Base-by-base conservation (phyloP, 805 yeast species). In the Ogataea neopini region DNA sequence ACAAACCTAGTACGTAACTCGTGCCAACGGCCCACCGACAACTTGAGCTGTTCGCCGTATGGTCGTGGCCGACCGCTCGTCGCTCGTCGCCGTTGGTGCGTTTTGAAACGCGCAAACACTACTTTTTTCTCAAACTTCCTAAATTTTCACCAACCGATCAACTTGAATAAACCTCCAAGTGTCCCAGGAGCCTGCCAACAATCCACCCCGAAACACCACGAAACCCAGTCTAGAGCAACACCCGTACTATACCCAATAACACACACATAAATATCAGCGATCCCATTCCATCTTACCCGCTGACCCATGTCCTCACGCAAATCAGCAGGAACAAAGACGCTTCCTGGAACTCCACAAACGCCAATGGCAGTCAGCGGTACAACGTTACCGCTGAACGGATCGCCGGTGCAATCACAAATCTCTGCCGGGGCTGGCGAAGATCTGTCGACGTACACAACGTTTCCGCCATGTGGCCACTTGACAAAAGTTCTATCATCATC, bases 401-500 rank as follows among this genome's bases (percentile, higher is more conserved):
- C 38, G 4, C 38, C 26, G 10, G 17, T 29, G 18, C 5, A 17
- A 22, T 3, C 41, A 14, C n/a, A 30, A 32, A 10, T 22, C 41
- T 11, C 30, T 3, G 2, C 41, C 14, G 20, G n/a, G n/a, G n/a
- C n/a, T n/a, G n/a, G 22, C 30, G 61, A 56, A 32, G 59, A 53
- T 13, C 36, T 52, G 3, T 28, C 53, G 6, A 44, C 65, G 4
- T 61, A 64, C 47, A 57, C 58, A 13, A 61, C 72, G 4, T 71
- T 75, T 45, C 68, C 69, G 18, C 71, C 82, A 0, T 80, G 86
- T 60, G 60, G 67, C 8, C 86, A 80, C 58, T 62, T 80, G 36
- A 57, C 60, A 14, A 69, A 74, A 47, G 80, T 79, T 6, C 62
- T 80, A 37, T 69, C 67, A 10, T 72, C 83, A 22, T 70, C 70